Conservation (phyloP, 441 rosid species). For the Jatropha podagrica region DNA sequence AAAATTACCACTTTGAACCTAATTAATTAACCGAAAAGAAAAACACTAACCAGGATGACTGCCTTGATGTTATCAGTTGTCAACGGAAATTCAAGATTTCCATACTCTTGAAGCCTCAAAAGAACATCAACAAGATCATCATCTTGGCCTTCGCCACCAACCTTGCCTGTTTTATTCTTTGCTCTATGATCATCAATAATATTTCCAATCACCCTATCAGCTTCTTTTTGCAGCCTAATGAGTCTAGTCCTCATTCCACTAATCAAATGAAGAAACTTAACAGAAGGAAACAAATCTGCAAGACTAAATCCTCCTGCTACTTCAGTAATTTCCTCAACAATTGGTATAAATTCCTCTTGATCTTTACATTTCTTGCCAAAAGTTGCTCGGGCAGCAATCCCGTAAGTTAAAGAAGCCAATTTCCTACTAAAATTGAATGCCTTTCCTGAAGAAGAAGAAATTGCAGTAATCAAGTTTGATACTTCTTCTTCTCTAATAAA, state of each 20-base stretch:
- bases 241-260: conserved; percentile 24
- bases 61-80: conserved; percentile 26
- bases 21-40: too few species aligned
- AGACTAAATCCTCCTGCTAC: conserved; percentile 24
- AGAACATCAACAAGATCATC: conserved; percentile 34
- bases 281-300: conserved; percentile 36
- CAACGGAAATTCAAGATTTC: conserved; percentile 21
- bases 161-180: background rate
- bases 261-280: conserved; percentile 21
- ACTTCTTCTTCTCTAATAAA: conserved; percentile 34
- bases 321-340: conserved; percentile 10
- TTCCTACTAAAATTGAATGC: conserved; percentile 16
- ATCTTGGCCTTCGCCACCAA: background rate
- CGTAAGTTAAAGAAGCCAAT: conserved; percentile 12
- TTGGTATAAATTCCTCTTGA: conserved; percentile 15
- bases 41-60: conserved; percentile 25
- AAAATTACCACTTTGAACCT: too few species aligned
- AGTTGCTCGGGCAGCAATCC: conserved; percentile 24
- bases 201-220: conserved; percentile 25
- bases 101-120: conserved; percentile 19
- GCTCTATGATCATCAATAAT: conserved; percentile 29
- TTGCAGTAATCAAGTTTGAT: conserved; percentile 4
- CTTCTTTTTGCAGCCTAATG: conserved; percentile 9
- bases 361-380: conserved; percentile 27
- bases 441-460: conserved; percentile 13